Conservation (phyloP, 1,284 basidiomycete genomes). For the Malassezia nana region DNA sequence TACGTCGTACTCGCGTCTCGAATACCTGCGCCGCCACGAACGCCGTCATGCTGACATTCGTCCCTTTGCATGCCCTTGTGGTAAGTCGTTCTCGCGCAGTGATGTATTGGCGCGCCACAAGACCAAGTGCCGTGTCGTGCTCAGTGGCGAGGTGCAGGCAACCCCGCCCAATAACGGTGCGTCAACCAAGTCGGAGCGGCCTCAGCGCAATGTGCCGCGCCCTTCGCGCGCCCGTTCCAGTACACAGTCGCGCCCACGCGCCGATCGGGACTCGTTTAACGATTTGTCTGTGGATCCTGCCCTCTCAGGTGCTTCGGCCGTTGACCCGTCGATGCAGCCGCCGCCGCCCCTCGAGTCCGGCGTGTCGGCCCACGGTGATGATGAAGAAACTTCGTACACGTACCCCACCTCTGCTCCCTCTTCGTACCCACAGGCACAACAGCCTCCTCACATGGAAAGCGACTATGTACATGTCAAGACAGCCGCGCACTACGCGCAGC, state of each 20-base stretch:
- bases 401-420: background rate
- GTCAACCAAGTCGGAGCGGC: background rate
- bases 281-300: slow-evolving; percentile 17
- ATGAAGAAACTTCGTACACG: background rate
- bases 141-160: slow-evolving; percentile 24
- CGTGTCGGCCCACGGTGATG: background rate
- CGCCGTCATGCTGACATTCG: slow-evolving; percentile 45
- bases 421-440: background rate
- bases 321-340: slow-evolving; percentile 17
- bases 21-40: slow-evolving; percentile 45
- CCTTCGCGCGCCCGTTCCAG: background rate
- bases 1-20: slow-evolving; percentile 44
- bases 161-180: slow-evolving; percentile 15
- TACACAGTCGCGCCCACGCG: background rate
- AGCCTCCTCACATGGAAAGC: background rate
- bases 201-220: slow-evolving; percentile 2
- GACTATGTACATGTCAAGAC: slow-evolving; percentile 1
- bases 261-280: background rate
- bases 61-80: slow-evolving; percentile 45
- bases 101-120: slow-evolving; percentile 45
- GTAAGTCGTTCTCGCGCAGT: slow-evolving; percentile 45
- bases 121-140: slow-evolving; percentile 38
- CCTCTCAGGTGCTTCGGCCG: slow-evolving; percentile 3
- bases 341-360: slow-evolving; percentile 15
- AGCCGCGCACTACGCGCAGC: background rate